Percentiles rank a stretch among this genome's conserved stretches.
Evolutionary conservation across 345 rosid species (phyloP).

Genomic region (Sisymbrium irio): DNA sequence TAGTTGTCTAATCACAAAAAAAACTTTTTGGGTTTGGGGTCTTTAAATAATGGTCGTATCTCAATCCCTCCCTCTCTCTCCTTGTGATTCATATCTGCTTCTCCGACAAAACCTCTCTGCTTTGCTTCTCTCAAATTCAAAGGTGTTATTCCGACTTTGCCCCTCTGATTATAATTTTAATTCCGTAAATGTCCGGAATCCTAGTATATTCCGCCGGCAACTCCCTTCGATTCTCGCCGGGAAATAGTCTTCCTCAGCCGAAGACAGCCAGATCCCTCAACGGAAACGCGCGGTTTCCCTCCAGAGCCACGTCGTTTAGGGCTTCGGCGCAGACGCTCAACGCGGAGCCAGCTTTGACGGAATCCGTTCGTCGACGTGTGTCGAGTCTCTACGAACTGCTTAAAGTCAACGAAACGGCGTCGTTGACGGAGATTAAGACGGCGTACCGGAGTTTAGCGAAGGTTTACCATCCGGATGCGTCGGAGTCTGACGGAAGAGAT

Average conservation of each 20-base stretch:
- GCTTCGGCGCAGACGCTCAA: constrained; percentile 24
- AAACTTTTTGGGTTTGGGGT: not conserved
- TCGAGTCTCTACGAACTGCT: constrained; percentile 57
- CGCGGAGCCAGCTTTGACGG: constrained; percentile 26
- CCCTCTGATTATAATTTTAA: not conserved
- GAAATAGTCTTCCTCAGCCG: not conserved
- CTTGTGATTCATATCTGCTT: constrained; percentile 20
- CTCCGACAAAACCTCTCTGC: constrained; percentile 4
- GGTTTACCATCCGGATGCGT: constrained; percentile 59
- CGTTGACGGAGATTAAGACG: constrained; percentile 59
- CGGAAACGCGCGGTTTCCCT: constrained; percentile 29
- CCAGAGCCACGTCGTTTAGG: constrained; percentile 27
- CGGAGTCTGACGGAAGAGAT: constrained; percentile 51
- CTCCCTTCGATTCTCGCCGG: constrained; percentile 17
- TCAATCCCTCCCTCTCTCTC: not conserved
- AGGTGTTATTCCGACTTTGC: constrained; percentile 17
- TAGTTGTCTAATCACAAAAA: not conserved
- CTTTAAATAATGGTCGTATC: constrained; percentile 10
- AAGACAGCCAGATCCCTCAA: constrained; percentile 11
- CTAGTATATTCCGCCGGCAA: constrained; percentile 16
- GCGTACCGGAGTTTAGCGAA: constrained; percentile 68
- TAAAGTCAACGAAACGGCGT: constrained; percentile 52
- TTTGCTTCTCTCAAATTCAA: not conserved
- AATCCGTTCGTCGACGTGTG: constrained; percentile 30
- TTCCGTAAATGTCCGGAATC: constrained; percentile 26